Conservation (phyloP, 495 filamentous ascomycete species). For the Amphirosellinia nigrospora region DNA sequence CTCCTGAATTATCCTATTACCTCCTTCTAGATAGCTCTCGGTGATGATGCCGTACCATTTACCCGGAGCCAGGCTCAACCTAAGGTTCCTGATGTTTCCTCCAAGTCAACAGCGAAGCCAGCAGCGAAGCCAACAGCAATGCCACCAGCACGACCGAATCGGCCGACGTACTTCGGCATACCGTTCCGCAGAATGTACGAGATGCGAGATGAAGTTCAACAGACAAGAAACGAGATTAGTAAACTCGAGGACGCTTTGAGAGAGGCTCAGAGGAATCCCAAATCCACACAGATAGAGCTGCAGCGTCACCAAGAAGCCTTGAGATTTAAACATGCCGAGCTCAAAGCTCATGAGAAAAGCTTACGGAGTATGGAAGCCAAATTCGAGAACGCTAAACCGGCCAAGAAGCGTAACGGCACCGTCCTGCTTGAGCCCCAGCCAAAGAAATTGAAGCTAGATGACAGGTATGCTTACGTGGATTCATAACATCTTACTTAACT, state of each 20-base stretch:
- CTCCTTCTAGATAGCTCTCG: background rate
- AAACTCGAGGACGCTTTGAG: background rate
- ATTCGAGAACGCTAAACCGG: background rate
- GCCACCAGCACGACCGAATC: background rate
- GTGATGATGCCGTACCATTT: background rate
- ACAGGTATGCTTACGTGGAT: background rate
- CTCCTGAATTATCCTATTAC: background rate
- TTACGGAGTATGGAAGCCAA: conserved; percentile 5
- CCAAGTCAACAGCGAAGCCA: too few relatives aligned
- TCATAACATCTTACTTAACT: background rate
- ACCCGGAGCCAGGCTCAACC: background rate
- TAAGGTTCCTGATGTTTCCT: background rate
- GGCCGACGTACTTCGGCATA: background rate
- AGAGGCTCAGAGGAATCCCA: background rate
- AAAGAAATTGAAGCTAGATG: background rate
- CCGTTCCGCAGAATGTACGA: conserved; percentile 11
- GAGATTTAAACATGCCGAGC: conserved; percentile 12
- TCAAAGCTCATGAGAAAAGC: background rate
- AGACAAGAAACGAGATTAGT: background rate
- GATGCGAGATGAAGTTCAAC: background rate
- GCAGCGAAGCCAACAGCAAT: too few relatives aligned
- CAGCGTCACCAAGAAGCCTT: background rate
- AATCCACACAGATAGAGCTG: background rate
- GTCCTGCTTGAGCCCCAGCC: background rate
- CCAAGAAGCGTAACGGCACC: background rate